Evolutionary conservation across 768 basidiomycete species (phyloP), one percentile per base, ranked within the genome.

Genomic region (Tylopilus rubrobrunneus): DNA sequence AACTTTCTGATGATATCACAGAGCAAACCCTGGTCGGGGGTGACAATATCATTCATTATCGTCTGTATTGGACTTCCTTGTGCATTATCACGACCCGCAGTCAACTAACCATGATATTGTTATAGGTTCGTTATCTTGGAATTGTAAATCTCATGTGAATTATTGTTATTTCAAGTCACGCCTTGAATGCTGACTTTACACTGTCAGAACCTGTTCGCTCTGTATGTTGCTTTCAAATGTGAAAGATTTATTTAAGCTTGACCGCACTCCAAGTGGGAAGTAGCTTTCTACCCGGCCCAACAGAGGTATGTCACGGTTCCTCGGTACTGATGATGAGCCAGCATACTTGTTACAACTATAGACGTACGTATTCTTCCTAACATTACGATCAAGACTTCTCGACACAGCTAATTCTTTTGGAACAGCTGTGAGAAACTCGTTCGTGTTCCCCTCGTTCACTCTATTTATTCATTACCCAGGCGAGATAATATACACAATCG

Each of bases 101-200:
- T 25, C 2, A 25, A 25, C 25, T 25, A 25, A 25, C 25, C 25
- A 25, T 19, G 19, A 19, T 19, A 19, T 40, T 11, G 12, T 37
- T 40, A 5, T 45, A 59, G 58, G 52, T 58, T 36, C 56, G 56
- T 21, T 59, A 59, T 45, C 14, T 28, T 19, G 57, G 57, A 4
- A 34, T 53, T 23, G 29, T 8, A 5, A 19, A 7, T 37, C 8
- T 57, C 8, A 28, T 39, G 57, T 57, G 46, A 56, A 50, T 7
- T 12, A 1, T 29, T 15, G 37, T 37, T 6, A n/a, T 23, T 17
- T 9, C 17, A 31, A 5, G 2, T 4, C 5, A 10, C 14, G 19
- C 11, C 1, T 10, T 1, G 7, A 27, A 31, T n/a, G 0, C 33
- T 56, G 27, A 50, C 14, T 37, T 11, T 31, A 5, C 9, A 10